Base-by-base conservation (phyloP, 1,284 basidiomycete species). In the Phlebopus sp. region DNA sequence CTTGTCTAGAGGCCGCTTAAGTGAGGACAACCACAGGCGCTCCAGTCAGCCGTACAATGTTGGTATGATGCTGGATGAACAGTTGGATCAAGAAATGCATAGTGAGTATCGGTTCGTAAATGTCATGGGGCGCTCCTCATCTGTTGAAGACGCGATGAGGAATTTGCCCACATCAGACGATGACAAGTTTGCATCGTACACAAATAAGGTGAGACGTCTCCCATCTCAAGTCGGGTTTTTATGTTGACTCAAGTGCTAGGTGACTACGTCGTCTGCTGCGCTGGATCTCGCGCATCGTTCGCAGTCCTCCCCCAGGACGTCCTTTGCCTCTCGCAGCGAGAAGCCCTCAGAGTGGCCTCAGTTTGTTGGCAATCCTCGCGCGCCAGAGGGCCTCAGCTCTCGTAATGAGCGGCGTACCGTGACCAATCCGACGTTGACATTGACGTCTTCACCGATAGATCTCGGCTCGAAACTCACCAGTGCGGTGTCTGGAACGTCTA, bases 321-420 rank as follows among this genome's bases (percentile, higher is more conserved):
- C 81, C 40, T 82, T 80, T 53, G 69, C 77, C 17, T 66, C 69
- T 38, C 80, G 85, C 49, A 73, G 80, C 15, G 82, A 86, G 60
- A 90, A 90, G 64, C 77, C 86, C 1, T 92, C 92, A 3, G 93
- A 97, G 66, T 97, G 95, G 95, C 90, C 93, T 37, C 90, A 90
- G 63, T 97, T 93, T 68, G 76, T 80, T 45, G 78, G 80, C 46
- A 74, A 76, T 41, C 70, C 78, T 47, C 79, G 83, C 62, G 73
- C 71, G 50, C 76, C 80, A 45, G 86, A 86, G 39, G 71, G 73
- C 21, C 60, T 80, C 42, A 65, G 67, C 46, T 69, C 73, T 36
- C 79, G 83, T 47, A 63, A 70, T 31, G 83, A 86, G 46, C 79
- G 84, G 53, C 81, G 84, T 40, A 81, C 73, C 18, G 82, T 83